Evolutionary conservation across 345 rosid genomes (phyloP).

Genomic region (Populus deltoides): DNA sequence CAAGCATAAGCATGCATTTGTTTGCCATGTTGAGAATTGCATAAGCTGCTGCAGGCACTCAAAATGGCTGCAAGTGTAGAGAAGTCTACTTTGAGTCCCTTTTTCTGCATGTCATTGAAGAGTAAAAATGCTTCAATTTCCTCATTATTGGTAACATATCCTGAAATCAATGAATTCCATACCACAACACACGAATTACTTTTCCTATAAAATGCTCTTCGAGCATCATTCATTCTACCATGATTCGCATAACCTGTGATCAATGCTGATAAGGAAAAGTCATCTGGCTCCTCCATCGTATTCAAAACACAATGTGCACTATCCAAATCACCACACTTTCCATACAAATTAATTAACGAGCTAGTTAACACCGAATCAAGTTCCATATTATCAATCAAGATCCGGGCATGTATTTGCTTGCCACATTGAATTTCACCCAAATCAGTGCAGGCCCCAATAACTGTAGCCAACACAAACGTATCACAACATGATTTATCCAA

Average conservation of each 20-base stretch:
- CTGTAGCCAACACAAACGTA: slow-evolving; percentile 53
- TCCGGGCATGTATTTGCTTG: slow-evolving; percentile 66
- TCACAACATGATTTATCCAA: slow-evolving; percentile 37
- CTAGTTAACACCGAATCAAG: slow-evolving; percentile 53
- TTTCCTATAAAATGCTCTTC: slow-evolving; percentile 43
- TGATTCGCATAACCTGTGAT: slow-evolving; percentile 63
- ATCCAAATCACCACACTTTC: slow-evolving; percentile 63
- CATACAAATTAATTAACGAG: slow-evolving; percentile 66
- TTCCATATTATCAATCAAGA: slow-evolving; percentile 42
- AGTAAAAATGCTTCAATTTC: slow-evolving; percentile 54
- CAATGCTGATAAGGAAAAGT: slow-evolving; percentile 72
- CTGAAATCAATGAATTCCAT: slow-evolving; percentile 86
- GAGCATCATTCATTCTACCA: slow-evolving; percentile 59
- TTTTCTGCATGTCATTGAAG: slow-evolving; percentile 51
- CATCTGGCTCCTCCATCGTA: slow-evolving; percentile 50
- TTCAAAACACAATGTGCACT: slow-evolving; percentile 48
- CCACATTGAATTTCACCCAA: slow-evolving; percentile 56
- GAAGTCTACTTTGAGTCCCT: slow-evolving; percentile 39
- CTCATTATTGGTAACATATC: slow-evolving; percentile 54
- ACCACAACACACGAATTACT: slow-evolving; percentile 40
- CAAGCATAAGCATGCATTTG: slow-evolving; percentile 52
- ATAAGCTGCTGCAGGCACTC: slow-evolving; percentile 50
- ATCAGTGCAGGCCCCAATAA: slow-evolving; percentile 58
- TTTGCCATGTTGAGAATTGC: slow-evolving; percentile 24
- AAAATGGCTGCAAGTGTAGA: slow-evolving; percentile 55